These are phyloP conservation scores for Thamnidium elegans DNA, from an alignment of 192 early-diverging fungal species.

Conservation along the genomic window DNA sequence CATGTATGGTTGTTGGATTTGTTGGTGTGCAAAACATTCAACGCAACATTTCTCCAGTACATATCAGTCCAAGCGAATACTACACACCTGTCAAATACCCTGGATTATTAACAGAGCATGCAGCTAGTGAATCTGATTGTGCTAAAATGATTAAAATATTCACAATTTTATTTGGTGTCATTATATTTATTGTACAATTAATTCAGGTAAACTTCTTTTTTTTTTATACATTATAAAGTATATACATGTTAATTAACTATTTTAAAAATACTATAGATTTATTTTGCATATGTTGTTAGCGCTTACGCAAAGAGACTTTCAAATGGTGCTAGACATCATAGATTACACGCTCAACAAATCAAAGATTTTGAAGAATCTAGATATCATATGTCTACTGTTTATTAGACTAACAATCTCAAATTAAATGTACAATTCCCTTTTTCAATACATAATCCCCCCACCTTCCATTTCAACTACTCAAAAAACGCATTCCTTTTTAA, in stretches of 20 bases:
- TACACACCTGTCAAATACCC: constrained; percentile 34
- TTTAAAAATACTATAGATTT: constrained; percentile 25
- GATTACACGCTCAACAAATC: constrained; percentile 33
- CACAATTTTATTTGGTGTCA: constrained; percentile 22
- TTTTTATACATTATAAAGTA: not conserved
- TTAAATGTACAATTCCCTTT: too few relatives aligned
- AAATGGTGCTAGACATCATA: constrained; percentile 31
- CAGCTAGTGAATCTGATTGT: constrained; percentile 17
- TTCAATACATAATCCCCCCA: too few relatives aligned
- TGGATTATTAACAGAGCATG: constrained; percentile 28
- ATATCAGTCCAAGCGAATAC: constrained; percentile 16
- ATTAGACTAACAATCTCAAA: not conserved
- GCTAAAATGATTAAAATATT: constrained; percentile 15
- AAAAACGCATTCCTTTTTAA: too few relatives aligned
- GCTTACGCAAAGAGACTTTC: constrained; percentile 31
- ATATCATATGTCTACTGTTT: constrained; percentile 34
- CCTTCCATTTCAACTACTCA: too few relatives aligned
- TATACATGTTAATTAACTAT: not conserved
- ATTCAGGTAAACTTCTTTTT: too few relatives aligned
- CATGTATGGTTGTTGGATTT: constrained; percentile 30
- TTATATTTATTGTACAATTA: constrained; percentile 26
- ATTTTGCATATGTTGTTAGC: constrained; percentile 32
- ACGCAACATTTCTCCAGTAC: constrained; percentile 11
- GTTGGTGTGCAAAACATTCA: constrained; percentile 27
- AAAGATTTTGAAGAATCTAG: constrained; percentile 34